Conservation (phyloP, 352 stramenopile species). For the Thraustochytrium sp. region DNA sequence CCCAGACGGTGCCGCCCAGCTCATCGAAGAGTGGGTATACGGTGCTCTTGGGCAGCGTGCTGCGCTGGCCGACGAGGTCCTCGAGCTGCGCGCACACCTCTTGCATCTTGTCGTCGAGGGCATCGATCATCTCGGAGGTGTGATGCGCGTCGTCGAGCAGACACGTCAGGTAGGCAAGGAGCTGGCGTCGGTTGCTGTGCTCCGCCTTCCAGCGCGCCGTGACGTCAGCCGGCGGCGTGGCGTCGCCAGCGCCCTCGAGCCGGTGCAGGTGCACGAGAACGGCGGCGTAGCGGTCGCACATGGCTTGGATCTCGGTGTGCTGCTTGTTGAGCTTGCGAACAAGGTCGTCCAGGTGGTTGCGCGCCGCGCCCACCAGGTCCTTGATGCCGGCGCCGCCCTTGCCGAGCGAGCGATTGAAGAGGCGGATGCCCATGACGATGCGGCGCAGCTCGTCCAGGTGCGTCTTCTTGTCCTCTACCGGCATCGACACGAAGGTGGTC, state of each 20-base stretch:
- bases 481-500: constrained; percentile 83
- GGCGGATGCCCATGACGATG: constrained; percentile 82
- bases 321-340: constrained; percentile 25
- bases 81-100: constrained; percentile 48
- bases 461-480: constrained; percentile 74
- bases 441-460: constrained; percentile 79
- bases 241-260: not conserved
- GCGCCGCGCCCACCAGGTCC: constrained; percentile 53
- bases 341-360: not conserved
- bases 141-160: constrained; percentile 79
- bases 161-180: constrained; percentile 78
- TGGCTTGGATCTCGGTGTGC: constrained; percentile 59
- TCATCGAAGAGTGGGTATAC: constrained; percentile 86
- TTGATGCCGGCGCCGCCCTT: constrained; percentile 73
- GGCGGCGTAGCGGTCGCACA: constrained; percentile 70
- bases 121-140: constrained; percentile 63
- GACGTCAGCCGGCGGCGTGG: constrained; percentile 37
- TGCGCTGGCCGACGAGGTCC: constrained; percentile 66
- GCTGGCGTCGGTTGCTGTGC: constrained; percentile 79
- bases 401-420: constrained; percentile 82
- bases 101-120: constrained; percentile 44
- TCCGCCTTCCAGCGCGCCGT: constrained; percentile 80
- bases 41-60: constrained; percentile 81
- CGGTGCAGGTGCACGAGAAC: constrained; percentile 53
- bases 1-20: constrained; percentile 70